Conservation (phyloP, 78 protist genomes). For the Dictyostelium firmibasis region DNA sequence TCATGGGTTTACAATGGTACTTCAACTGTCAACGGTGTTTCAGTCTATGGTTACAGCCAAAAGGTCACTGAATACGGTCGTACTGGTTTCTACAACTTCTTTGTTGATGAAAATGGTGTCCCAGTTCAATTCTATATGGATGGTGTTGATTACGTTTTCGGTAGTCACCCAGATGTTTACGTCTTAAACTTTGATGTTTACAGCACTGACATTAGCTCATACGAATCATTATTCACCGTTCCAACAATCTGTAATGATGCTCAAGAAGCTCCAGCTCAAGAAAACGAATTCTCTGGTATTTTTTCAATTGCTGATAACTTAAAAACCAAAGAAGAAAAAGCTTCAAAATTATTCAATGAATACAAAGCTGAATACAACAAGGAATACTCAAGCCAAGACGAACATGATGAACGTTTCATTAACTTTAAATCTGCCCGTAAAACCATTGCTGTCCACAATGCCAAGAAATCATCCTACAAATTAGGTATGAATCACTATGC, state of each 20-base stretch:
- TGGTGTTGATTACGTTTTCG: conserved; percentile 81
- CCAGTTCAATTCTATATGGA: conserved; percentile 82
- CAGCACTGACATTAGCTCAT: conserved; percentile 32
- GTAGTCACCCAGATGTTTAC: conserved; percentile 83
- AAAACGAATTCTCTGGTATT: background rate
- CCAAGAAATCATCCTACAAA: conserved; percentile 34
- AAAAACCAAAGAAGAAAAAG: background rate
- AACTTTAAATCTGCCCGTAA: conserved; percentile 73
- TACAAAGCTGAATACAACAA: conserved; percentile 40
- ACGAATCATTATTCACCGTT: background rate
- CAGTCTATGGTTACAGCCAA: conserved; percentile 40
- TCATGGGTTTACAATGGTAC: conserved; percentile 70
- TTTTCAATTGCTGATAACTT: conserved; percentile 10
- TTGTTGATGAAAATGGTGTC: conserved; percentile 59
- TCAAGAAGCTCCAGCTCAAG: background rate
- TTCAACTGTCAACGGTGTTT: conserved; percentile 42
- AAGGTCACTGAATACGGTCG: conserved; percentile 42
- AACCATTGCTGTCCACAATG: conserved; percentile 55
- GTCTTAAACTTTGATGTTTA: conserved; percentile 40
- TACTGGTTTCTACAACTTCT: conserved; percentile 77
- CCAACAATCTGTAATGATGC: conserved; percentile 44
- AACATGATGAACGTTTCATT: conserved; percentile 32
- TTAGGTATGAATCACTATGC: conserved; percentile 88
- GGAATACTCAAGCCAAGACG: conserved; percentile 3
- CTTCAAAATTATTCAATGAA: conserved; percentile 7